Evolutionary conservation across 225 moss, liverwort and hornwort species (phyloP), one percentile per base, ranked within the genome.

Genomic region (Physcomitrium patens): DNA sequence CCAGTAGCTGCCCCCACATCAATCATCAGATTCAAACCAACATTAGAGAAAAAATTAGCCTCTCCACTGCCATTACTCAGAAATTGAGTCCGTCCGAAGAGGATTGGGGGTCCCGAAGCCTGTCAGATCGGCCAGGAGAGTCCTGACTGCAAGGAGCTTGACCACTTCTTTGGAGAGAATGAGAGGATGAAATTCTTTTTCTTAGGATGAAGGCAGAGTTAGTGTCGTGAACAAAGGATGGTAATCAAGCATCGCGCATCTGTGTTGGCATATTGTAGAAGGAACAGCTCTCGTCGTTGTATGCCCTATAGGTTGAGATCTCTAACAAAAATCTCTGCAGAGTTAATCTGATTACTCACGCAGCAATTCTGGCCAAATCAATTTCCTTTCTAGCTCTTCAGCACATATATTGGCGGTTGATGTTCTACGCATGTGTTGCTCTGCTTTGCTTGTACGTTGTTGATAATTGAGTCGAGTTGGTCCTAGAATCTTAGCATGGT

Each of bases 51-150:
- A 42, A 56, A 43, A 5, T 12, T 44, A 14, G 9, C 5, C 11
- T 20, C 69, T 22, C 2, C 69, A 42, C 56, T 37, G 22, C 2
- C 8, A 16, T 53, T 58, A 8, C 57, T 64, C 44, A 71, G 43
- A 62, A 43, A 83, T 83, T 76, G 62, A 27, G 22, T 63, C 67
- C 79, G 79, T 79, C 79, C 63, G 55, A 58, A 79, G 37, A 62
- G 71, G 83, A 76, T 83, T 61, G 37, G 55, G 69, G 17, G 74
- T 57, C 6, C 18, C 31, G 46, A 0, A 28, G 45, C 47, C 74
- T 74, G 82, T 82, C 58, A 9, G 81, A 77, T 81, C 49, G 4
- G 41, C 13, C 31, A 37, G 7, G 7, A 4, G 31, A 37, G 31
- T 4, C 31, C 31, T 37, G 31, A 4, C 5, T 0, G 31, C 31